Base-by-base conservation (phyloP, 1,139 yeast genomes). In the Protomyces macrosporus region DNA sequence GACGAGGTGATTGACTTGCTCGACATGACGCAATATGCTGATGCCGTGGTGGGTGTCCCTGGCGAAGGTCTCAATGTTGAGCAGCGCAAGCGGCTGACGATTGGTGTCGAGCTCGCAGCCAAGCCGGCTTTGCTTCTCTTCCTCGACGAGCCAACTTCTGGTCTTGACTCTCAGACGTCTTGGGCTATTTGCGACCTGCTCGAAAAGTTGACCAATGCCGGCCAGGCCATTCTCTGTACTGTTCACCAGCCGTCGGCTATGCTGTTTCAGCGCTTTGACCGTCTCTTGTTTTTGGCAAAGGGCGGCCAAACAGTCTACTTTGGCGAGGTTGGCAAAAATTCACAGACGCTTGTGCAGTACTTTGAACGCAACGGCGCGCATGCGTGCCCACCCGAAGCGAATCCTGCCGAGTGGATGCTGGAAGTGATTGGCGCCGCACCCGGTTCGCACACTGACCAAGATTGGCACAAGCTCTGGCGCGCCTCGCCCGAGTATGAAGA, bases 91-190 rank as follows among this genome's bases (percentile, higher is more conserved):
- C 83, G 95, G 73, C 79, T 88, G 70, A 87, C 95, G 30, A 85
- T 87, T 72, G 91, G 95, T 69, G 95, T 90, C 65, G 96, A 90
- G 72, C 78, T 90, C 66, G 95, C 90, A 53, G 96, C 96, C 34
- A 89, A 87, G 73, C 96, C 97, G 4, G 85, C 86, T 69, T 78
- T 90, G 65, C 77, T 90, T 67, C 78, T 90, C 65, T 90, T 90
- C 76, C 80, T 90, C 72, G 97, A 90, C 76, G 97, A 90, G 74
- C 97, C 97, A 7, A 90, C 97, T 32, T 89, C 96, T 5, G 97
- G 97, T 72, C 79, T 90, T 69, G 96, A 90, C 73, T 88, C 96
- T 33, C 96, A 89, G 75, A 87, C 96, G 65, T 95, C 96, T 6
- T 88, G 95, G 95, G 84, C 93, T 32, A 84, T 87, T 71, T 84